Conservation (phyloP, 805 yeast genomes). For the Lipomyces chichibuensis region DNA sequence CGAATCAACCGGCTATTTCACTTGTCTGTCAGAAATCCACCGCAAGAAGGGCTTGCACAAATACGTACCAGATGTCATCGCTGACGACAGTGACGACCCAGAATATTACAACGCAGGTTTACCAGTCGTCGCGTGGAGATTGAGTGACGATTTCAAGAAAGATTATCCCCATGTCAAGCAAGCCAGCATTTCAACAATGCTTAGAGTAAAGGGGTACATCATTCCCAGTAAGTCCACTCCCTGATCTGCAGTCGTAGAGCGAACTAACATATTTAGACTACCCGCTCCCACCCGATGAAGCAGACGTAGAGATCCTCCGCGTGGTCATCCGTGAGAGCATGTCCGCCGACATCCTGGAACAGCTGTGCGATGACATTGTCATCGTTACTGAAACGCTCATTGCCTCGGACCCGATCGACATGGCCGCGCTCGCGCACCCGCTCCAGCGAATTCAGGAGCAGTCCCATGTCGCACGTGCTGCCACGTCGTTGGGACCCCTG, state of each 20-base stretch:
- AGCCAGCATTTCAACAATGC: constrained; percentile 66
- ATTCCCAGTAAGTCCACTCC: constrained; percentile 44
- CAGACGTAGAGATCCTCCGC: constrained; percentile 70
- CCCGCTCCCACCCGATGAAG: constrained; percentile 67
- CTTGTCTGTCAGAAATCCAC: constrained; percentile 77
- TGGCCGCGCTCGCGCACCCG: constrained; percentile 26
- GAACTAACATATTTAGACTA: constrained; percentile 63
- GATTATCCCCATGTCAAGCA: constrained; percentile 83
- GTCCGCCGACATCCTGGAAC: constrained; percentile 61
- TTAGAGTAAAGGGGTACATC: constrained; percentile 83
- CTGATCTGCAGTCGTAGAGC: neutral
- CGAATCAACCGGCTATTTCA: constrained; percentile 67
- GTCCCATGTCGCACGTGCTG: constrained; percentile 5
- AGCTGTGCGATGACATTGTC: constrained; percentile 26
- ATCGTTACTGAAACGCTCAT: constrained; percentile 20
- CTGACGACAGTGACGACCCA: constrained; percentile 23
- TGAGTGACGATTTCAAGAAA: constrained; percentile 59
- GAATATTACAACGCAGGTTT: constrained; percentile 68
- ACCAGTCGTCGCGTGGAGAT: constrained; percentile 87
- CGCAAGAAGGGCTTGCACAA: constrained; percentile 52
- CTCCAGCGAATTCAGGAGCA: constrained; percentile 10
- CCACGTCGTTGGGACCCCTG: constrained; percentile 23
- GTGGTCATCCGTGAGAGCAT: constrained; percentile 79
- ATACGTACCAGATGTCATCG: constrained; percentile 36
- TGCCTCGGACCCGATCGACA: constrained; percentile 16